Evolutionary conservation across 2,329 filamentous ascomycete species (phyloP).

Genomic region (Fusarium hostae): DNA sequence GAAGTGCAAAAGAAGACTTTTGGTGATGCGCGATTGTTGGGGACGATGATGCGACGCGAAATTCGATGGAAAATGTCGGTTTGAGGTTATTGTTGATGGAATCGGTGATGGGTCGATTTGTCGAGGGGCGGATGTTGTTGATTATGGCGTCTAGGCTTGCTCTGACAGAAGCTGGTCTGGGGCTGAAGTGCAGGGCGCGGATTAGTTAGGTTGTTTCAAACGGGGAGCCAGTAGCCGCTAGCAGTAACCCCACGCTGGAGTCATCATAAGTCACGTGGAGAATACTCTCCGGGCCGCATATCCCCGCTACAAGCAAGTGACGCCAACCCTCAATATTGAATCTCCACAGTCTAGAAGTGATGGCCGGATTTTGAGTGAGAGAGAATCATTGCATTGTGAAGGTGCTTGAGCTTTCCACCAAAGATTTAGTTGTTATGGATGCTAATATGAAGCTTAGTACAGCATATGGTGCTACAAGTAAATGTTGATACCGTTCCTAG

Average conservation of each 20-base stretch:
- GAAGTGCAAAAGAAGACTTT: slow-evolving; percentile 20
- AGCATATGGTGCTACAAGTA: not conserved
- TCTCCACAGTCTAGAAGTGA: not conserved
- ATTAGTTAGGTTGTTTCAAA: slow-evolving; percentile 19
- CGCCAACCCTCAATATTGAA: slow-evolving; percentile 1
- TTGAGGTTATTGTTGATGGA: slow-evolving; percentile 45
- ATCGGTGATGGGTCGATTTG: slow-evolving; percentile 35
- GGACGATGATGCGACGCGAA: slow-evolving; percentile 36
- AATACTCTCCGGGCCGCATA: not conserved
- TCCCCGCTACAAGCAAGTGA: slow-evolving; percentile 13
- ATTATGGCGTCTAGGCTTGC: slow-evolving; percentile 37
- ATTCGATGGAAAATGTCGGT: slow-evolving; percentile 46
- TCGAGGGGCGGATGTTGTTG: slow-evolving; percentile 40
- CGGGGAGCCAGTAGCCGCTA: slow-evolving; percentile 27
- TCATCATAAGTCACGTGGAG: slow-evolving; percentile 5
- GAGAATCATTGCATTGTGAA: not conserved
- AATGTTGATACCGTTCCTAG: not conserved
- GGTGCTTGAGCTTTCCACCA: not conserved
- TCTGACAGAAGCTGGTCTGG: slow-evolving; percentile 16
- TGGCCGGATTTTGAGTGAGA: slow-evolving; percentile 1
- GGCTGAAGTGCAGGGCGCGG: slow-evolving; percentile 14
- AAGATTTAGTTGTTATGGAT: too few relatives aligned
- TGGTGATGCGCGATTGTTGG: slow-evolving; percentile 30
- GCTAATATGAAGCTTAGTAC: too few relatives aligned
- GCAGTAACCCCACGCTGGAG: slow-evolving; percentile 7